Percentiles rank a stretch among this genome's conserved stretches.
Conservation (phyloP, 306 rosid species). For the Carpinus viminea region DNA sequence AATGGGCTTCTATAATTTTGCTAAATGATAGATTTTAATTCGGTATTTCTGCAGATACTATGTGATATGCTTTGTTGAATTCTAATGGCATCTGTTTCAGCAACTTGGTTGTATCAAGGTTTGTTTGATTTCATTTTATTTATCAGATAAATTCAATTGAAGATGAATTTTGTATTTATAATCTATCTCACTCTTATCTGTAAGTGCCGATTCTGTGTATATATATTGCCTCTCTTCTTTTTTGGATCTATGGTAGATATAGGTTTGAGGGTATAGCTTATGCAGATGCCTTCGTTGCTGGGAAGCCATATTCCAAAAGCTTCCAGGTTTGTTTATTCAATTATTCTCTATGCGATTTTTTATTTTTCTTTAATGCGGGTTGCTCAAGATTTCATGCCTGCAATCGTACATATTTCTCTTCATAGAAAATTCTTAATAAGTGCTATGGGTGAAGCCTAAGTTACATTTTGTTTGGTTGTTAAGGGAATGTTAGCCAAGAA, state of each 20-base stretch:
- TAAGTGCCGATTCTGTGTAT: too few relatives aligned
- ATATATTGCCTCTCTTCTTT: neutral
- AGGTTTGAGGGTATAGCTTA: slow-evolving; percentile 43
- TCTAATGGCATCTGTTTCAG: slow-evolving; percentile 44
- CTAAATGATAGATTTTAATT: neutral
- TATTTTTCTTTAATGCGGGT: neutral
- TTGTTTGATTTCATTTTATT: neutral
- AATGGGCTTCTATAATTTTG: neutral
- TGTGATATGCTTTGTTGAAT: neutral
- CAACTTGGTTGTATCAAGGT: slow-evolving; percentile 47
- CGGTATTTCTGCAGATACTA: neutral
- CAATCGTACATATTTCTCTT: neutral
- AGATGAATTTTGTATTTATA: neutral
- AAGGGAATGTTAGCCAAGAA: neutral
- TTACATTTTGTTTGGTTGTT: neutral
- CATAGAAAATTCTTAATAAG: neutral
- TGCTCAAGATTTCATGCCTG: neutral
- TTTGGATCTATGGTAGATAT: slow-evolving; percentile 36
- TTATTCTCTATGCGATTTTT: neutral
- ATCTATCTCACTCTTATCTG: too few relatives aligned
- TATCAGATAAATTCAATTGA: too few relatives aligned
- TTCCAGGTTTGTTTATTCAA: slow-evolving; percentile 44
- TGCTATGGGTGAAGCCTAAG: neutral
- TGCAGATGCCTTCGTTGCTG: slow-evolving; percentile 37
- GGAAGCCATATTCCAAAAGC: slow-evolving; percentile 57